Evolutionary conservation across 2,329 filamentous ascomycete species (phyloP).

Genomic region (Paracoccidioides brasiliensis): DNA sequence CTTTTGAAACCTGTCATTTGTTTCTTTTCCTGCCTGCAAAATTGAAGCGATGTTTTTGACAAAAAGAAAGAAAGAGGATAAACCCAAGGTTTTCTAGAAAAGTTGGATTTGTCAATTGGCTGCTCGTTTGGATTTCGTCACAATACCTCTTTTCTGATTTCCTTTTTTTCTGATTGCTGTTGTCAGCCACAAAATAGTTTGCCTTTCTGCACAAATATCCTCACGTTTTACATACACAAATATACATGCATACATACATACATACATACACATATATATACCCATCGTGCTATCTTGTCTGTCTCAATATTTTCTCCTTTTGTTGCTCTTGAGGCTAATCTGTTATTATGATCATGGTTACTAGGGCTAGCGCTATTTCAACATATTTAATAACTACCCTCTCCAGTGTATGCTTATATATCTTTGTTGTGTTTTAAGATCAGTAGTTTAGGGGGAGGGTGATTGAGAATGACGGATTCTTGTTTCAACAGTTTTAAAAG

Average conservation of each 20-base stretch:
- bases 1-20: neutral
- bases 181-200: too few species aligned
- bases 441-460: too few species aligned
- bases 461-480: too few species aligned
- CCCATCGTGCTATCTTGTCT: neutral
- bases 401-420: neutral
- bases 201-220: too few species aligned
- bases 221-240: neutral
- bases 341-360: neutral
- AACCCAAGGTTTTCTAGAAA: too few species aligned
- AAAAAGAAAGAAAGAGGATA: too few species aligned
- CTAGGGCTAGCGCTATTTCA: neutral
- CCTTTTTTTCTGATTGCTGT: too few species aligned
- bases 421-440: too few species aligned
- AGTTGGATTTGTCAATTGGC: neutral
- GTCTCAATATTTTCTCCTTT: neutral
- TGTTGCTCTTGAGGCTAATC: neutral
- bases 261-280: neutral
- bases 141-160: neutral
- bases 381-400: neutral
- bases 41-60: too few species aligned
- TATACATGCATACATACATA: neutral
- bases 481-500: too few species aligned
- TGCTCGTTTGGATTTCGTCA: neutral
- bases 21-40: neutral